Percentiles rank a stretch among this genome's conserved stretches.
phyloP scores from a whole-genome alignment of 257 asterid genomes.

The Gentiana dahurica region DNA sequence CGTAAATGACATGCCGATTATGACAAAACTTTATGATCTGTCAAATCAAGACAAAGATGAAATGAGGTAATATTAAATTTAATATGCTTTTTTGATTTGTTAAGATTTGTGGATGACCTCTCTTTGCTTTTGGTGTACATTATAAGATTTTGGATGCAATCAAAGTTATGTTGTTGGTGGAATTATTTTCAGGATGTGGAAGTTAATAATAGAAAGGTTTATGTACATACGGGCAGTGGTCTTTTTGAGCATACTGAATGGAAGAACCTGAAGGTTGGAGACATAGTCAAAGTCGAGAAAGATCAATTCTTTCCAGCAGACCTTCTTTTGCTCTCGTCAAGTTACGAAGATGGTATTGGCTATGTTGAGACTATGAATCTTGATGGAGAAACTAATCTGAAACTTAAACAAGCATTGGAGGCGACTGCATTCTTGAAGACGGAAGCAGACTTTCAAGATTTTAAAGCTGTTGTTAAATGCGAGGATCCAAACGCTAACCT shows the following conservation, averaged over 20 bases:
- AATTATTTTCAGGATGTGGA: conserved; percentile 55
- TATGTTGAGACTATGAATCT: conserved; percentile 97
- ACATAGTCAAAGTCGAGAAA: conserved; percentile 73
- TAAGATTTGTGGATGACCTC: too few species aligned
- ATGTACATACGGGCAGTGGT: conserved; percentile 63
- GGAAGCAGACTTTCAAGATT: conserved; percentile 35
- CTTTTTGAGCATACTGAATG: conserved; percentile 48
- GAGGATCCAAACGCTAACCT: conserved; percentile 93
- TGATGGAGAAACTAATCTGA: conserved; percentile 89
- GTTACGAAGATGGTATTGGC: conserved; percentile 78
- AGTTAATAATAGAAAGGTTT: conserved; percentile 64
- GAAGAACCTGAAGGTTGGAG: conserved; percentile 75
- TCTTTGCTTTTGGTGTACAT: background rate
- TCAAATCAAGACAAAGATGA: too few species aligned
- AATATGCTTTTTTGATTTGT: too few species aligned
- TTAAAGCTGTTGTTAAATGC: conserved; percentile 57
- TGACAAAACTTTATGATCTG: too few species aligned
- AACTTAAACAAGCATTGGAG: conserved; percentile 74
- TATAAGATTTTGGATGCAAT: background rate
- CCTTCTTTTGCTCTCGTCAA: conserved; percentile 68
- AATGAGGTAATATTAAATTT: too few species aligned
- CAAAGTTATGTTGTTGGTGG: too few species aligned
- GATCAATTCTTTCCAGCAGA: conserved; percentile 93
- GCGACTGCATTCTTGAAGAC: conserved; percentile 44
- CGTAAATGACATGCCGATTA: too few species aligned